Evolutionary conservation across 345 rosid species (phyloP), one percentile per base, ranked within the genome.

Genomic region (Toxicodendron radicans): DNA sequence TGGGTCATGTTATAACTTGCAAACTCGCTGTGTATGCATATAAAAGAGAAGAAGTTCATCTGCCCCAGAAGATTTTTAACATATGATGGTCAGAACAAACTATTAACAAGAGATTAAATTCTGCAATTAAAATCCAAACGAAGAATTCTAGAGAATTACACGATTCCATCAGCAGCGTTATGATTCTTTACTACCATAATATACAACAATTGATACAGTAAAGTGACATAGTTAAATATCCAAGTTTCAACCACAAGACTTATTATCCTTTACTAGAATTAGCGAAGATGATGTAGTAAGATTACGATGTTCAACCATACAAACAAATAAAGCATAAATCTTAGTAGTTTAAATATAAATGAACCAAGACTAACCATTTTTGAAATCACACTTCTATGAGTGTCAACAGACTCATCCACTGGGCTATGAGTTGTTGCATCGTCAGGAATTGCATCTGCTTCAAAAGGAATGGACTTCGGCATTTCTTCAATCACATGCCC

Each of bases 331-430:
- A 20, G 18, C 43, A 77, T 11, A 30, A 8, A n/a, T 58, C 32
- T 2, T 52, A 60, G 5, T 45, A 20, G 46, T 35, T 30, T 24
- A 72, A 49, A 23, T 51, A 61, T 16, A 72, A 72, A 48, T 35
- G 59, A 66, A 32, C 23, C 43, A 60, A 27, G 69, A 68, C 85
- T 78, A 72, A 83, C 84, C 81, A 76, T 43, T 63, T 74, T 64
- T 67, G 80, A 53, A 73, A 59, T 75, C 70, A 74, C 71, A 61
- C 13, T 5, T 48, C 23, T 45, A 64, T 75, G 67, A 33, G 38
- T 24, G 58, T 71, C 72, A 64, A 68, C 32, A n/a, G 43, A 78
- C 56, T 76, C 68, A 4, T 77, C 78, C 54, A 68, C n/a, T 8
- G 70, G 62, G 66, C 27, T 30, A 59, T 33, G 53, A 33, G 77